Conservation (phyloP, 768 basidiomycete genomes). For the Suillus plorans region DNA sequence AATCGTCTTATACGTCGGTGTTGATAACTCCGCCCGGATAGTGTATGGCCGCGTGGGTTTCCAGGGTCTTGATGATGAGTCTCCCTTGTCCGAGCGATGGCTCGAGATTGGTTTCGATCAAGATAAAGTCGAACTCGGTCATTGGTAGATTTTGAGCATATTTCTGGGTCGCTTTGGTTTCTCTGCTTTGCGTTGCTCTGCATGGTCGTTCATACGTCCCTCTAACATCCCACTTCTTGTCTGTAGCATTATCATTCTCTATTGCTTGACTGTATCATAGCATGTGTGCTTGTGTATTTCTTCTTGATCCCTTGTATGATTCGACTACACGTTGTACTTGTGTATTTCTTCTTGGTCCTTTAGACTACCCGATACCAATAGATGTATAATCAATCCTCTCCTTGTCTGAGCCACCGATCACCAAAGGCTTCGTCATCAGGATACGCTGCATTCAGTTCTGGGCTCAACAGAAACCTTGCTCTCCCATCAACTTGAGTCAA, state of each 20-base stretch:
- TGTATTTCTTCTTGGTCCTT: neutral
- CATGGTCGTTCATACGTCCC: neutral
- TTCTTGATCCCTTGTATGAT: too few relatives aligned
- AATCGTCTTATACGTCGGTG: slow-evolving; percentile 67
- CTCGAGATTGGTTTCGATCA: slow-evolving; percentile 64
- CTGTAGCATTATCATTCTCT: slow-evolving; percentile 4
- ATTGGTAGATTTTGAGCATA: slow-evolving; percentile 50
- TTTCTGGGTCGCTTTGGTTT: neutral
- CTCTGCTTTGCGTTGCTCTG: neutral
- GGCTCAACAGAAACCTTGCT: slow-evolving; percentile 41
- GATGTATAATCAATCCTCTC: neutral
- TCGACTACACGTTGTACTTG: neutral
- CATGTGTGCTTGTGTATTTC: too few relatives aligned
- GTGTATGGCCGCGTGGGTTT: slow-evolving; percentile 73
- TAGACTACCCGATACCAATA: neutral
- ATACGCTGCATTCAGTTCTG: slow-evolving; percentile 41
- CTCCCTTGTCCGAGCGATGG: slow-evolving; percentile 43
- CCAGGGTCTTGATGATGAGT: slow-evolving; percentile 42
- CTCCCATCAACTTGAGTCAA: slow-evolving; percentile 23
- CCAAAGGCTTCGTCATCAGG: slow-evolving; percentile 47
- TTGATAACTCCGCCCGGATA: slow-evolving; percentile 44
- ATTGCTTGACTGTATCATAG: too few relatives aligned
- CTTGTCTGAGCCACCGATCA: slow-evolving; percentile 33
- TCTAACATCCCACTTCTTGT: neutral
- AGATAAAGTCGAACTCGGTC: slow-evolving; percentile 49